Base-by-base conservation (phyloP, 2,329 filamentous ascomycete species). In the Fusarium beomiforme region DNA sequence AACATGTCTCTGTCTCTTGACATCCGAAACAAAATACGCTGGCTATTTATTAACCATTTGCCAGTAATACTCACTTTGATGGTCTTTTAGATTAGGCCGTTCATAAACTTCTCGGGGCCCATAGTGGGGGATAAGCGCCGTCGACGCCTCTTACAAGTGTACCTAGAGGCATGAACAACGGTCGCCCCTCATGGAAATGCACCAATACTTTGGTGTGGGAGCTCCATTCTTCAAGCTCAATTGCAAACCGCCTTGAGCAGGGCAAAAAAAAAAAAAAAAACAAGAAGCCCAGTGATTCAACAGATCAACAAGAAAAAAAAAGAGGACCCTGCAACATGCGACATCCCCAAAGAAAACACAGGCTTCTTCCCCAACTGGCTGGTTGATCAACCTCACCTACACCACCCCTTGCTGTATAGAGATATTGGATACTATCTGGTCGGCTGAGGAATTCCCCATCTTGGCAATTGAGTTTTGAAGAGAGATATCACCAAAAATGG, bases 251-350 rank as follows among this genome's bases (percentile, higher is more conserved):
- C 55, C 55, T 34, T 33, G 54, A 33, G 37, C 37, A 63, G 36
- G 44, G 53, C 34, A 46, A 44, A 23, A 34, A 36, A 24, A 14
- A 29, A 12, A 47, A 65, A 62, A 66, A 59, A 64, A 59, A n/a
- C n/a, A n/a, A n/a, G n/a, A n/a, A 64, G 59, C 64, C 68, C 65
- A 64, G 66, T 56, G 66, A 76, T 77, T 77, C 75, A 77, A 77
- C 75, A 77, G 74, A 74, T 77, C 74, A 76, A 75, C 75, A 69
- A 73, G 65, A 74, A 67, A 72, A 68, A 71, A 72, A 72, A 71
- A 68, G 69, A 71, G 74, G 72, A 69, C 60, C 74, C 74, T 61
- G 67, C 51, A 49, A 70, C 65, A 66, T 71, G 44, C 68, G 53
- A 64, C 50, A 73, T 76, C 75, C 75, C 75, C 75, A 77, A 77